Conservation (phyloP, 306 rosid species). For the Cyclanthera cordifolia region DNA sequence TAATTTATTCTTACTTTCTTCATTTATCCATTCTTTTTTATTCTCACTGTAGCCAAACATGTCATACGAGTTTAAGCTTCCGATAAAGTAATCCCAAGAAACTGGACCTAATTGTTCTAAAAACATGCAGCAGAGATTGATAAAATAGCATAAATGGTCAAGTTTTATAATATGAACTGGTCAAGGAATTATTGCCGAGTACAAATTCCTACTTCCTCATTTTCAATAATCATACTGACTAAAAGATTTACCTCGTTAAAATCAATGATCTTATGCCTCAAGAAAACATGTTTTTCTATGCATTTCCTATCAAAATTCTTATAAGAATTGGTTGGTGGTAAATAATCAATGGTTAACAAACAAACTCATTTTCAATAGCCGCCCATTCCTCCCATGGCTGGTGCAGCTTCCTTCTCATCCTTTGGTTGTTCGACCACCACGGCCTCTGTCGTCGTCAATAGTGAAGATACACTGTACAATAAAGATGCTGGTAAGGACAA, state of each 20-base stretch:
- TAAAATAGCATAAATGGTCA: neutral
- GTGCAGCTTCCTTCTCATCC: constrained; percentile 24
- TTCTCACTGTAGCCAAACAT: no score
- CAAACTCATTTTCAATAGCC: constrained; percentile 17
- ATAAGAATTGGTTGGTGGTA: neutral
- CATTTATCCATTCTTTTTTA: no score
- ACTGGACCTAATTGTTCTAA: no score
- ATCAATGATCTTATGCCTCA: neutral
- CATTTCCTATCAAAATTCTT: neutral
- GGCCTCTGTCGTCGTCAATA: constrained; percentile 42
- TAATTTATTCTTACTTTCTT: no score
- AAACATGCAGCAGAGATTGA: no score
- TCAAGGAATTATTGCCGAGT: neutral
- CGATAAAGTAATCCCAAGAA: no score
- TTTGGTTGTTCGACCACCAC: constrained; percentile 32
- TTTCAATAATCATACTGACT: neutral
- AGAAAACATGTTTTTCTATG: neutral
- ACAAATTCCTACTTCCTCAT: neutral
- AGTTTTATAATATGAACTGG: neutral
- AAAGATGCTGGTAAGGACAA: neutral
- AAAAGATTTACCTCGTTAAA: neutral
- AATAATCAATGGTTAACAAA: neutral
- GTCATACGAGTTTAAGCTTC: no score
- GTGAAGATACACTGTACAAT: constrained; percentile 32
- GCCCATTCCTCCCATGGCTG: constrained; percentile 30